Conservation (phyloP, 2,329 filamentous ascomycete genomes). For the Ophiostoma pallidulum region DNA sequence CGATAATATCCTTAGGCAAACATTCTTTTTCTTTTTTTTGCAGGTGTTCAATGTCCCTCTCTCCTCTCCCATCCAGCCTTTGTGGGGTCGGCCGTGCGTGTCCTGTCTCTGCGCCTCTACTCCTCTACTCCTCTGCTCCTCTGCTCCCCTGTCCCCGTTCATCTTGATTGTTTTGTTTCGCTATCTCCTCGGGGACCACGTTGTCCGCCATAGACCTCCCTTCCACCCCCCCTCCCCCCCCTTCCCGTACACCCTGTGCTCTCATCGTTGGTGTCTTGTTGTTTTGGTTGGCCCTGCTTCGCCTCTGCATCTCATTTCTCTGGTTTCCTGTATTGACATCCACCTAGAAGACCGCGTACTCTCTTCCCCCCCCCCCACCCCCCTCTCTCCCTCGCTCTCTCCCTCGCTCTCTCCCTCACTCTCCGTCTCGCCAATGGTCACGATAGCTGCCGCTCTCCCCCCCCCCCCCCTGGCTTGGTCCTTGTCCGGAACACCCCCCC, state of each 20-base stretch:
- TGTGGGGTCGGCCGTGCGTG: not conserved
- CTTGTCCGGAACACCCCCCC: not conserved
- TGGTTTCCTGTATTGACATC: constrained; percentile 5
- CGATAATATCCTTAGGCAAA: constrained; percentile 14
- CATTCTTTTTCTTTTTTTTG: constrained; percentile 5
- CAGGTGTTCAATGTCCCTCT: not conserved
- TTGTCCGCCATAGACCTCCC: not conserved
- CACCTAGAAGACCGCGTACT: constrained; percentile 6
- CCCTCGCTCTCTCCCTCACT: no score
- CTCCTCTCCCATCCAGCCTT: not conserved
- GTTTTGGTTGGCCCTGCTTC: not conserved
- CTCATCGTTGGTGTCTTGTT: not conserved
- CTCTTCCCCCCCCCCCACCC: not conserved
- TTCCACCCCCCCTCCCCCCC: not conserved
- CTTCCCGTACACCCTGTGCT: not conserved
- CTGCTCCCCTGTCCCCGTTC: no score
- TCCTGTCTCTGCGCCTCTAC: no score
- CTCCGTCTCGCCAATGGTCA: no score
- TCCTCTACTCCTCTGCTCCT: no score
- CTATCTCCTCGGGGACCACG: not conserved
- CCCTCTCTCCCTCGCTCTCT: not conserved
- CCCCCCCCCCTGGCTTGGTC: no score
- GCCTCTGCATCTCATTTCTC: not conserved
- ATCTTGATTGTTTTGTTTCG: no score
- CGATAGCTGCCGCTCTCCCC: not conserved